These are phyloP conservation scores for Pleurotus giganteus DNA, from an alignment of 768 basidiomycete genomes.

Conservation along the genomic window DNA sequence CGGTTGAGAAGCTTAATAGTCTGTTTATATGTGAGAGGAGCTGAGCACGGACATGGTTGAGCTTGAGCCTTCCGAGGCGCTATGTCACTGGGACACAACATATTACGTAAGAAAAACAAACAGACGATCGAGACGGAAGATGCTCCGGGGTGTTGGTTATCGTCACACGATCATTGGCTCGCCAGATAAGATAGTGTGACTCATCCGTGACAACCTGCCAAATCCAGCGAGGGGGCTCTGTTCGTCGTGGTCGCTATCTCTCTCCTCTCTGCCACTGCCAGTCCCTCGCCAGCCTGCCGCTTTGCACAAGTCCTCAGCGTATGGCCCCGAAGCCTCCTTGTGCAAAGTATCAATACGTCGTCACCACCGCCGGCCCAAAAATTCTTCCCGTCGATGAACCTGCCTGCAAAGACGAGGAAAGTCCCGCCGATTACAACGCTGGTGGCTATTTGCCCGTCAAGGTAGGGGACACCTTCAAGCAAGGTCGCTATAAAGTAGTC, in stretches of 20 bases:
- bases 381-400: slow-evolving; percentile 69
- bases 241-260: slow-evolving; percentile 7
- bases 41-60: no score
- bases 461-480: slow-evolving; percentile 81
- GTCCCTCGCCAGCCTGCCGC: not conserved
- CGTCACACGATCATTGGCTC: slow-evolving; percentile 8
- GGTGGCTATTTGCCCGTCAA: slow-evolving; percentile 82
- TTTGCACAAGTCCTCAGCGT: slow-evolving; percentile 14
- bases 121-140: no score
- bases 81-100: no score
- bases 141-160: no score
- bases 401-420: slow-evolving; percentile 74
- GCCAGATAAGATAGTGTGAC: slow-evolving; percentile 10
- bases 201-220: not conserved
- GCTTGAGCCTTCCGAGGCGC: no score
- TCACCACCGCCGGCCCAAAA: slow-evolving; percentile 63
- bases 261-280: not conserved
- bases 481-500: slow-evolving; percentile 80
- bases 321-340: slow-evolving; percentile 71
- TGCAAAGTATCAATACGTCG: slow-evolving; percentile 74
- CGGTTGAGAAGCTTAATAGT: no score
- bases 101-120: no score
- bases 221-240: not conserved
- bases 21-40: no score
- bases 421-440: slow-evolving; percentile 78